Conservation (phyloP, 768 basidiomycete species). For the Fistulinella prunicolor region DNA sequence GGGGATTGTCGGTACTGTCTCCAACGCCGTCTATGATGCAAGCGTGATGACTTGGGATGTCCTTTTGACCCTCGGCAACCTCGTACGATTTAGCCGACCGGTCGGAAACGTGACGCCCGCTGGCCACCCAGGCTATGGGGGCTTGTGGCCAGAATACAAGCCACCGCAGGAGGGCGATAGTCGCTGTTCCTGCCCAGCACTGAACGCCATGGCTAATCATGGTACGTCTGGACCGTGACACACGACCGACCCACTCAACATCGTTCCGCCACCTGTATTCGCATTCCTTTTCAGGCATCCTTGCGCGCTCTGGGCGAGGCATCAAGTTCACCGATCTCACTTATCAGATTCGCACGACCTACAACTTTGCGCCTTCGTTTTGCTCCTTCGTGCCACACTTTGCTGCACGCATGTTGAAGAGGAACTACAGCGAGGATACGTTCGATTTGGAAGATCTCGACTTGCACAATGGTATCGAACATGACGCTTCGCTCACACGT, state of each 20-base stretch:
- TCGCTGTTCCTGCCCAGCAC: conserved; percentile 64
- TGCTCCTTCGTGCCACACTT: conserved; percentile 59
- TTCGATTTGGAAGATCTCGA: conserved; percentile 52
- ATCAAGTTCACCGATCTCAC: conserved; percentile 51
- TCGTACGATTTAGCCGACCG: conserved; percentile 26
- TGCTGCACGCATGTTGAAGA: conserved; percentile 55
- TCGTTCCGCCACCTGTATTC: too few relatives aligned
- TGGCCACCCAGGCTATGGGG: conserved; percentile 52
- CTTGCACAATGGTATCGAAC: conserved; percentile 17
- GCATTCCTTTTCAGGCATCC: conserved; percentile 28
- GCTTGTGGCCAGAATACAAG: conserved; percentile 66
- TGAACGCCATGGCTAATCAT: conserved; percentile 81
- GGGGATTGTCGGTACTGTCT: conserved; percentile 5
- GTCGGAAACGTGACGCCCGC: conserved; percentile 51
- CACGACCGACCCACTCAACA: too few relatives aligned
- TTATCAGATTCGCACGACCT: conserved; percentile 46
- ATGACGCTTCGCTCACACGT: conserved; percentile 32
- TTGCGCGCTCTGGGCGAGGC: conserved; percentile 62
- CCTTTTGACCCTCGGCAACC: conserved; percentile 14
- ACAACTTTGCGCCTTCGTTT: conserved; percentile 69
- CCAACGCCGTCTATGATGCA: neutral
- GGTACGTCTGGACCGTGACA: conserved; percentile 44
- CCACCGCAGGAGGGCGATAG: conserved; percentile 61
- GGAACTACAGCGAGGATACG: conserved; percentile 51
- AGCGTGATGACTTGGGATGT: conserved; percentile 10